phyloP scores from a whole-genome alignment of 352 stramenopile species.

The Globisporangium paroecandrum region DNA sequence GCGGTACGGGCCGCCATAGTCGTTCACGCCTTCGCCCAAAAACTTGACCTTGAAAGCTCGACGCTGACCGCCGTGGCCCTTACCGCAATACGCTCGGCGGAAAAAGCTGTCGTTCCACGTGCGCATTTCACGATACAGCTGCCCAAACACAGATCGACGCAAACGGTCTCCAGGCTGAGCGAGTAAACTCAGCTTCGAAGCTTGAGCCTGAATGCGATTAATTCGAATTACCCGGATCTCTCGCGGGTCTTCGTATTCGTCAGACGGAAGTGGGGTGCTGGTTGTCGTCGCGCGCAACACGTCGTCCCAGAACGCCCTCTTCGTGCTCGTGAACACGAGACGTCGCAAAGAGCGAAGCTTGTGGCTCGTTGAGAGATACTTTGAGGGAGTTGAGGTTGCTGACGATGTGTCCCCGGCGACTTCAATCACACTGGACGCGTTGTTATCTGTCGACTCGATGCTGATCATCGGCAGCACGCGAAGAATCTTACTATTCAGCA shows the following conservation, averaged over 20 bases:
- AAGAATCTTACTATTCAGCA: constrained; percentile 90
- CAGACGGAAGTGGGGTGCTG: constrained; percentile 94
- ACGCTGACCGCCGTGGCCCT: constrained; percentile 96
- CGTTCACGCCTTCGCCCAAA: constrained; percentile 97
- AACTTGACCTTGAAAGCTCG: constrained; percentile 99
- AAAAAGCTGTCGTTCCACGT: constrained; percentile 94
- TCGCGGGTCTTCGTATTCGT: constrained; percentile 98
- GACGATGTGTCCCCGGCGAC: constrained; percentile 24
- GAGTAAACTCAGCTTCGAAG: constrained; percentile 83
- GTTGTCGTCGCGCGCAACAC: constrained; percentile 95
- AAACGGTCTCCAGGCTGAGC: constrained; percentile 86
- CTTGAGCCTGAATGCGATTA: constrained; percentile 94
- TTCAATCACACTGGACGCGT: constrained; percentile 39
- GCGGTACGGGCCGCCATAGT: constrained; percentile 98
- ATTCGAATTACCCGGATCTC: constrained; percentile 97
- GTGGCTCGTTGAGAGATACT: constrained; percentile 60
- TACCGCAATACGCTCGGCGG: constrained; percentile 94
- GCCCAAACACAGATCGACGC: constrained; percentile 94
- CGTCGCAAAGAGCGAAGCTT: constrained; percentile 73
- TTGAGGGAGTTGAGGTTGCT: constrained; percentile 7
- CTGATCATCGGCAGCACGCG: constrained; percentile 81
- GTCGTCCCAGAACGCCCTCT: constrained; percentile 91
- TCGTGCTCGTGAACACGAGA: constrained; percentile 90
- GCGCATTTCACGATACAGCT: constrained; percentile 96
- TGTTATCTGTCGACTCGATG: constrained; percentile 58